Conservation (phyloP, 768 basidiomycete species). For the Trichaptum fuscoviolaceum region DNA sequence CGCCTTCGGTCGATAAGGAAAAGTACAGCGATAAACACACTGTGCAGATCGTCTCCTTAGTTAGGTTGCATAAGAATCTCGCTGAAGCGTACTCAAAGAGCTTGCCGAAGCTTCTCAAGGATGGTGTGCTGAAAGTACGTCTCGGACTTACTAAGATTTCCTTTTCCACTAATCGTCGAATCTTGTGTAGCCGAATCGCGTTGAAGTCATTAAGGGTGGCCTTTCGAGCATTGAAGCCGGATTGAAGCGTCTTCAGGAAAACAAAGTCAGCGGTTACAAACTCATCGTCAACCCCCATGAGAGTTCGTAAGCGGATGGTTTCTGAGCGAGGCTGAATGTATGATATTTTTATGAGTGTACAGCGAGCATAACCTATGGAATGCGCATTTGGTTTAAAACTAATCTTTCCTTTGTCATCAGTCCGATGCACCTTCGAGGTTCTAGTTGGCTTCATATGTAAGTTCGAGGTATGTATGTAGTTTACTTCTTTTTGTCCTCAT, state of each 20-base stretch:
- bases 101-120: background rate
- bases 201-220: constrained; percentile 23
- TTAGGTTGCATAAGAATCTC: background rate
- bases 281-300: constrained; percentile 22
- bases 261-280: constrained; percentile 22
- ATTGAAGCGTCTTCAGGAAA: constrained; percentile 15
- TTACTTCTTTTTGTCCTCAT: no score
- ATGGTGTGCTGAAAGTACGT: background rate
- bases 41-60: background rate
- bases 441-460: no score
- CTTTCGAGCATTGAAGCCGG: constrained; percentile 18
- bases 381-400: no score
- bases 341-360: no score
- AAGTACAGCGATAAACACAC: background rate
- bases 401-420: no score
- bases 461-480: no score
- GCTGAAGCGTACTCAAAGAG: background rate
- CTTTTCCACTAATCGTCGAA: background rate
- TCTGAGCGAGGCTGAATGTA: background rate
- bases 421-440: no score
- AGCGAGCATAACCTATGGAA: no score
- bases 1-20: constrained; percentile 4
- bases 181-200: constrained; percentile 19
- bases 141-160: background rate
- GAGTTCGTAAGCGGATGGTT: constrained; percentile 9